A percentile compares a stretch with the other conserved stretches of the same genome.
Evolutionary conservation across 2,329 filamentous ascomycete genomes (phyloP).

Genomic region (Aschersonia sp.): DNA sequence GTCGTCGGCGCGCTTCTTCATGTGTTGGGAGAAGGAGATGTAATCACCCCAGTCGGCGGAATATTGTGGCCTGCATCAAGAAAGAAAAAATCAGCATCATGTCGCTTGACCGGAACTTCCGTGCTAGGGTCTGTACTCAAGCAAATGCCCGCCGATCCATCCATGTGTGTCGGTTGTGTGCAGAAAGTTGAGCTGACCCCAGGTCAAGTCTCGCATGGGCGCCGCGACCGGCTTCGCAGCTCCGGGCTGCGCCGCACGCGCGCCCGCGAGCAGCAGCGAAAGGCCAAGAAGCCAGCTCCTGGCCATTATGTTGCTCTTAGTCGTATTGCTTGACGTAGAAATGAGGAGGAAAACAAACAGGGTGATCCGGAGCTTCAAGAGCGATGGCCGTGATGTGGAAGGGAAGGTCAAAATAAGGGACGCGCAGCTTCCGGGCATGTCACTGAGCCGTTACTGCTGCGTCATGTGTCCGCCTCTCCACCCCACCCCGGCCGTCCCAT

Average conservation of each 20-base stretch:
- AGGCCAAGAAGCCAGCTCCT: constrained; percentile 10
- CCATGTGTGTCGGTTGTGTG: constrained; percentile 94
- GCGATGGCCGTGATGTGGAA: not conserved
- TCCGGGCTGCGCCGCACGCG: constrained; percentile 52
- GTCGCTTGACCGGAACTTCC: not conserved
- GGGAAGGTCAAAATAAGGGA: not conserved
- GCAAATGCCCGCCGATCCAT: constrained; percentile 85
- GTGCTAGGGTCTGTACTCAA: constrained; percentile 48
- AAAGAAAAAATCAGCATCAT: not conserved
- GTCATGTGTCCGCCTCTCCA: not conserved
- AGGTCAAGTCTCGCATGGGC: constrained; percentile 70
- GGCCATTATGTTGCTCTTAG: constrained; percentile 11
- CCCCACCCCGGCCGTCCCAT: no score
- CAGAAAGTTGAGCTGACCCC: constrained; percentile 95
- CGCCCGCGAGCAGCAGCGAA: constrained; percentile 16
- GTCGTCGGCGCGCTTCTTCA: constrained; percentile 64
- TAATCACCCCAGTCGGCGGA: constrained; percentile 98
- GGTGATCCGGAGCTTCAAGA: no score
- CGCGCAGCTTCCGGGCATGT: not conserved
- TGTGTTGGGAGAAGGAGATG: constrained; percentile 75
- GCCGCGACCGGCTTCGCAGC: constrained; percentile 65
- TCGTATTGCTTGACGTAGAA: not conserved
- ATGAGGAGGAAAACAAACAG: no score
- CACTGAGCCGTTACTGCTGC: no score
- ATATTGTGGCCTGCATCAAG: constrained; percentile 57